phyloP scores from a whole-genome alignment of 768 basidiomycete species.

The Amanita muscaria region DNA sequence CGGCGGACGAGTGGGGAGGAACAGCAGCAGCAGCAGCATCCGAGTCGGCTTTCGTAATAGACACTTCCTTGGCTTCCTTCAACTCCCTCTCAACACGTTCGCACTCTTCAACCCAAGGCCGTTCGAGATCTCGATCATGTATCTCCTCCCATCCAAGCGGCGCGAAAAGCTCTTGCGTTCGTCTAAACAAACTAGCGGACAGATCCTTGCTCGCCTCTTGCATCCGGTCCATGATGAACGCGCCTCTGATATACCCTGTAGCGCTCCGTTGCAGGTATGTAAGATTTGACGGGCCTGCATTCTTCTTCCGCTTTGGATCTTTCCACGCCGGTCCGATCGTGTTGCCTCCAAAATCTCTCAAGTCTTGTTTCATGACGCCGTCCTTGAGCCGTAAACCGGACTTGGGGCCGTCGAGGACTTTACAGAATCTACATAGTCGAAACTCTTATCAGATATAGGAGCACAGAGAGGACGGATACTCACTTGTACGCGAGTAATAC shows the following conservation, averaged over 20 bases:
- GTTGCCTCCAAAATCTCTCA: not conserved
- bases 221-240: constrained; percentile 25
- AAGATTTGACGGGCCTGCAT: not conserved
- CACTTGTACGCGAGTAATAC: constrained; percentile 46
- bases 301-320: constrained; percentile 19
- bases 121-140: constrained; percentile 17
- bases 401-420: constrained; percentile 52
- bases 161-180: constrained; percentile 16
- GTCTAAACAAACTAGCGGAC: constrained; percentile 11
- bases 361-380: constrained; percentile 19
- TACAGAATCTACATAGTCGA: constrained; percentile 31
- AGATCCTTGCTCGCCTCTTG: constrained; percentile 8
- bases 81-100: constrained; percentile 12
- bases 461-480: too few relatives aligned
- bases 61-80: not conserved
- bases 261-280: not conserved
- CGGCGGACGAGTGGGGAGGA: too few relatives aligned
- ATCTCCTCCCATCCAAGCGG: constrained; percentile 1
- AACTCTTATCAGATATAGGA: too few relatives aligned
- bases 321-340: constrained; percentile 24
- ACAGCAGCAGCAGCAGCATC: too few relatives aligned
- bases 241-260: constrained; percentile 5
- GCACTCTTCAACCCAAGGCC: constrained; percentile 30
- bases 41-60: not conserved
- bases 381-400: constrained; percentile 41